These are phyloP conservation scores for Sonneratia alba DNA, from an alignment of 345 rosid genomes.

Conservation along the genomic window DNA sequence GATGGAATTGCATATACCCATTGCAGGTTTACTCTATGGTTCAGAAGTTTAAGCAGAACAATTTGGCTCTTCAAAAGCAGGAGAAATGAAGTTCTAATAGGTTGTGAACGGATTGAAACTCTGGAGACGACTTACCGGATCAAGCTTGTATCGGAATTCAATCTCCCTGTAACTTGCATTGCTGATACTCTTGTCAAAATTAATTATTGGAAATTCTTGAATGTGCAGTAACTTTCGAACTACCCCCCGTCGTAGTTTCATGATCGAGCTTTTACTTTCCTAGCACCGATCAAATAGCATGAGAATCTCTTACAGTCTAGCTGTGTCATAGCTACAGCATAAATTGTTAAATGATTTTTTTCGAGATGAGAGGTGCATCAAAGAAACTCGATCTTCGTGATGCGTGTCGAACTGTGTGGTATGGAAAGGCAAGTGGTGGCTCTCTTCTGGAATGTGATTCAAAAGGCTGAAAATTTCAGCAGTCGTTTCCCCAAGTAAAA, in stretches of 20 bases:
- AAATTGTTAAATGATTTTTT: background rate
- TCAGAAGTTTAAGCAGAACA: conserved; percentile 40
- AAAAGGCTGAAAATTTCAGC: background rate
- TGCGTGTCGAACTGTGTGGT: background rate
- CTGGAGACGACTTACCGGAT: background rate
- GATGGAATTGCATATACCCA: background rate
- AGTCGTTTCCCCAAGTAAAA: no score
- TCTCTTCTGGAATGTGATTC: background rate
- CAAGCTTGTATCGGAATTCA: background rate
- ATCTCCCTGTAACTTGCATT: background rate
- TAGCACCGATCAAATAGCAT: background rate
- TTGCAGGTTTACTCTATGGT: conserved; percentile 52
- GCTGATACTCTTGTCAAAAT: background rate
- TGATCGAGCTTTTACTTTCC: background rate
- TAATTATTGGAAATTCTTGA: background rate
- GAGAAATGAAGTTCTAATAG: background rate
- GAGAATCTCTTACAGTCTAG: background rate
- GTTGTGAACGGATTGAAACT: background rate
- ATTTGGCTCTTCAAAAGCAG: background rate
- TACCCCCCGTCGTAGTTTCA: background rate
- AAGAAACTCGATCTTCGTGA: background rate
- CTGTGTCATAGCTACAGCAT: background rate
- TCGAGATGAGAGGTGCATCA: background rate
- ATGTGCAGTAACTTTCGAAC: background rate
- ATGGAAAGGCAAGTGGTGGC: background rate